A percentile compares a stretch with the other conserved stretches of the same genome.
Conservation (phyloP, 805 yeast species). For the Sugiyamaella lignohabitans region DNA sequence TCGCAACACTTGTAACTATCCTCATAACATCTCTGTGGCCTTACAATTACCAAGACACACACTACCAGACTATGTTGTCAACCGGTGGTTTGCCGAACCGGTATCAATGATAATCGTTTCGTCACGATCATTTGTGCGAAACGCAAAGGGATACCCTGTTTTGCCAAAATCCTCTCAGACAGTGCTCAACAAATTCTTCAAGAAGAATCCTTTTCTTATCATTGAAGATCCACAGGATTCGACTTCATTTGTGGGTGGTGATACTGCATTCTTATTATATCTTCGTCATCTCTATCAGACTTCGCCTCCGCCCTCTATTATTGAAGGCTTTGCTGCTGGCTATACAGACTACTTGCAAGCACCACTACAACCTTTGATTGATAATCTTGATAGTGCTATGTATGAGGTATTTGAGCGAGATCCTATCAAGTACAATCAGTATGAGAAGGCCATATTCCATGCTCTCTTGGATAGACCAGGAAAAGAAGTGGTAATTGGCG, state of each 20-base stretch:
- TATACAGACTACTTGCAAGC: conserved; percentile 43
- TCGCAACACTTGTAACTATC: conserved; percentile 48
- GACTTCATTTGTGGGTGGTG: conserved; percentile 22
- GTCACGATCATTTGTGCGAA: conserved; percentile 49
- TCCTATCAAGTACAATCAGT: conserved; percentile 56
- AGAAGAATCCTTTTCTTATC: conserved; percentile 39
- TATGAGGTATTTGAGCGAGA: conserved; percentile 73
- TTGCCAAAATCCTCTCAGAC: conserved; percentile 52
- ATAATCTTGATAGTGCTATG: conserved; percentile 49
- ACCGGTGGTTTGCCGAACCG: conserved; percentile 67
- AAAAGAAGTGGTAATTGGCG: conserved; percentile 37
- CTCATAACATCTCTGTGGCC: conserved; percentile 57
- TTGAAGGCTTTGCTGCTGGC: conserved; percentile 31
- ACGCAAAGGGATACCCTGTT: conserved; percentile 59
- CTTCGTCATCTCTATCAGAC: conserved; percentile 21
- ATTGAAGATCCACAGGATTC: conserved; percentile 34
- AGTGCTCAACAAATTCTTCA: conserved; percentile 40
- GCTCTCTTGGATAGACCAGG: conserved; percentile 39
- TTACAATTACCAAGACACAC: conserved; percentile 62
- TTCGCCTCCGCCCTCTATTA: conserved; percentile 25
- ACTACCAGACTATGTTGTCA: conserved; percentile 44
- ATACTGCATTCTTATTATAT: conserved; percentile 20
- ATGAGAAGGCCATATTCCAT: conserved; percentile 54
- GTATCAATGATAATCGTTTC: conserved; percentile 52
- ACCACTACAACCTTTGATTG: conserved; percentile 70